Percentiles rank a stretch among this genome's conserved stretches.
Conservation (phyloP, 2,329 filamentous ascomycete genomes). For the Sporothrix pallida region DNA sequence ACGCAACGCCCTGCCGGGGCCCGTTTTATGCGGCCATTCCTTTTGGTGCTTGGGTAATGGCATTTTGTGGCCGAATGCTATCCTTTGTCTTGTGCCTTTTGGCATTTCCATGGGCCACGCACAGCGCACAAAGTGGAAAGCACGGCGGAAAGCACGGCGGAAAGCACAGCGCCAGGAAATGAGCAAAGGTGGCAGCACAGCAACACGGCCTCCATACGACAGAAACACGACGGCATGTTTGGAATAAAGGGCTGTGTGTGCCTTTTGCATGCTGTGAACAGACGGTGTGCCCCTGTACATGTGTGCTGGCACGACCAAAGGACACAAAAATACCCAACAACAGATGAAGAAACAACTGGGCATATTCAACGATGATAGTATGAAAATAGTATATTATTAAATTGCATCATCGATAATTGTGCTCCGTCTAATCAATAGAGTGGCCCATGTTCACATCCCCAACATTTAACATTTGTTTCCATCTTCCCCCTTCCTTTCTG, state of each 20-base stretch:
- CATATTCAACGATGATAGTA: background rate
- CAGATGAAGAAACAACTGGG: too few species aligned
- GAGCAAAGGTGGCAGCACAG: background rate
- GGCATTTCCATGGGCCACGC: background rate
- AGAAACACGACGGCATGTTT: background rate
- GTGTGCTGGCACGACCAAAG: background rate
- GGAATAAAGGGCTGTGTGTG: conserved; percentile 16
- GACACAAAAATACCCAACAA: too few species aligned
- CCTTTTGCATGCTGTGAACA: background rate
- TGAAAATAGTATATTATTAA: background rate
- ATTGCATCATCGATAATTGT: conserved; percentile 5
- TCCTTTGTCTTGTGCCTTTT: background rate
- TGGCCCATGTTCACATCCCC: background rate
- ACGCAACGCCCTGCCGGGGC: conserved; percentile 5
- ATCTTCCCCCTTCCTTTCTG: background rate
- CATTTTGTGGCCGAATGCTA: background rate
- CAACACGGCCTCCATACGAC: background rate
- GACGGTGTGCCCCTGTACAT: background rate
- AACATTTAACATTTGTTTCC: background rate
- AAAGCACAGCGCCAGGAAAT: conserved; percentile 5
- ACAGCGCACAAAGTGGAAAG: background rate
- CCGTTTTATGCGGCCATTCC: conserved; percentile 1
- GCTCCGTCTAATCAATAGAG: conserved; percentile 4
- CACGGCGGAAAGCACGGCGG: background rate
- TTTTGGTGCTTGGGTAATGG: background rate